Base-by-base conservation (phyloP, 2,329 filamentous ascomycete species). In the Cryphonectria radicalis region DNA sequence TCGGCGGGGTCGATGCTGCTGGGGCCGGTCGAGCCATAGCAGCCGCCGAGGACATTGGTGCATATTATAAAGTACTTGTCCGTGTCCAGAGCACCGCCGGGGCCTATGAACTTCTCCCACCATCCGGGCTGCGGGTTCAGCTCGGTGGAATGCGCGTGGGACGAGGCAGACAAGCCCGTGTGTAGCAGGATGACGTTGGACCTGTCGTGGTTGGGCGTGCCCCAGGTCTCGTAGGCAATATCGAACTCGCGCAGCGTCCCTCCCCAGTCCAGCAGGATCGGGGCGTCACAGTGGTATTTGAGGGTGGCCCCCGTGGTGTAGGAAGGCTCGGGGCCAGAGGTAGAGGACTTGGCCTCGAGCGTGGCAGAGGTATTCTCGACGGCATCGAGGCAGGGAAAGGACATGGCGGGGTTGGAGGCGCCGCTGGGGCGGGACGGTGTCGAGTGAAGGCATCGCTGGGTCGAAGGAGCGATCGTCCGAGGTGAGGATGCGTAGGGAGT, bases 81-180 rank as follows among this genome's bases (percentile, higher is more conserved):
- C 1, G 96, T 99, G 80, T 99, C 94, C 13, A 99, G 83, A 14
- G 94, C 92, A 28, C 88, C 87, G 0, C 93, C 94, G 0, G 95
- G 92, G 0, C 96, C 96, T 77, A 99, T 98, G 80, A 99, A 99
- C 81, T 92, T 95, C 82, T 99, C 96, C 96, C 96, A 99, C 96
- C 96, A 99, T 4, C 96, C 96, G 0, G 94, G 92, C 80, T 95
- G 92, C 0, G 93, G 88, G 80, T 99, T 99, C 13, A 86, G 84
- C 67, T 89, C 86, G n/a, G 95, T 98, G 71, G 94, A 98, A 78
- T 95, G 95, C 1, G 96, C 96, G 82, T 99, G 96, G 70, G 95
- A 98, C 8, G 95, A 98, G n/a, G 96, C 96, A 0, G 95, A 98
- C 6, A 99, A 87, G 11, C 96, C 96, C 0, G 96, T 99, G 80